A percentile compares a stretch with the other conserved stretches of the same genome.
phyloP scores from a whole-genome alignment of 1,284 basidiomycete genomes.

The Tilletia indica region DNA sequence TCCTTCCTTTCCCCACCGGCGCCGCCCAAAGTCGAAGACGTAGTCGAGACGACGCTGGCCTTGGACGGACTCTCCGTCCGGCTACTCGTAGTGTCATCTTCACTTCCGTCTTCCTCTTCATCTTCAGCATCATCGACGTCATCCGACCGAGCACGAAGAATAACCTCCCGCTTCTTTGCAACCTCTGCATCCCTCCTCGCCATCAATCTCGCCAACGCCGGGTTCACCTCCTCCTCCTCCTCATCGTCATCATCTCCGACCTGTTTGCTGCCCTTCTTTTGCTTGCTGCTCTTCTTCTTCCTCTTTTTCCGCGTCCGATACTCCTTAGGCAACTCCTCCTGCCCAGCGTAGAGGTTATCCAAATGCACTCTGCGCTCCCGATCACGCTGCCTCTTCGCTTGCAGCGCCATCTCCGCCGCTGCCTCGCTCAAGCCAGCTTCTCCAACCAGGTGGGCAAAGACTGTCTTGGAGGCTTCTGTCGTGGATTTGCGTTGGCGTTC shows the following conservation, averaged over 20 bases:
- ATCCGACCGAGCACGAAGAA: neutral
- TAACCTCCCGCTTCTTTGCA: neutral
- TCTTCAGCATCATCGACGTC: neutral
- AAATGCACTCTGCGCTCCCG: neutral
- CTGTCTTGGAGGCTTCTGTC: neutral
- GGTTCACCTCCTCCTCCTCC: neutral
- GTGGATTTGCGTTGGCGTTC: neutral
- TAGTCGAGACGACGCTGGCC: too few species aligned
- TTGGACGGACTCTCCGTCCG: too few species aligned
- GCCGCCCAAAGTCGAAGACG: too few species aligned
- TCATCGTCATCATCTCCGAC: neutral
- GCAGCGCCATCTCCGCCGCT: neutral
- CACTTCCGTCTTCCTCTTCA: neutral
- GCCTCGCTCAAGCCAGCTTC: neutral
- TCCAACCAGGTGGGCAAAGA: slow-evolving; percentile 7
- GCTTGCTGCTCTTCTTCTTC: neutral
- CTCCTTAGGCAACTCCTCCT: neutral
- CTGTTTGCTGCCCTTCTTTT: neutral
- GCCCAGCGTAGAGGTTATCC: neutral
- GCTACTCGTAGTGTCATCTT: too few species aligned
- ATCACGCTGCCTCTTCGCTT: slow-evolving; percentile 1
- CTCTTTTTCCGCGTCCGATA: slow-evolving; percentile 9
- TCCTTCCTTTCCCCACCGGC: too few species aligned
- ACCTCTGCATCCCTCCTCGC: slow-evolving; percentile 8
- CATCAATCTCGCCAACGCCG: neutral